These are phyloP conservation scores for Gnaphalium uliginosum DNA, from an alignment of 129 eudicot species.

Conservation along the genomic window DNA sequence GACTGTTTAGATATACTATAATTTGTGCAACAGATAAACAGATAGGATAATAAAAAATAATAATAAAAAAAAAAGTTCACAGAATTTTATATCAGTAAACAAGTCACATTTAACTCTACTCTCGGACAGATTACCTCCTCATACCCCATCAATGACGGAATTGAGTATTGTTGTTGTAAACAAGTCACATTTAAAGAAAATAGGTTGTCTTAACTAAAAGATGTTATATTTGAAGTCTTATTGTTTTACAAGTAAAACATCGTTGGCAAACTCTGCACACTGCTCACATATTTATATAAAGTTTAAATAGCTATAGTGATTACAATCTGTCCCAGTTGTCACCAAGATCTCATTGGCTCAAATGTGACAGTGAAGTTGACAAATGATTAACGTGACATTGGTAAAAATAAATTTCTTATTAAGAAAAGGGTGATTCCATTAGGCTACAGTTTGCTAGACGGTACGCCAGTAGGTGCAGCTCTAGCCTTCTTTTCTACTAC, in stretches of 20 bases:
- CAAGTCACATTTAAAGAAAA: no score
- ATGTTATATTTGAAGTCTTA: neutral
- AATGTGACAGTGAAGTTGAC: neutral
- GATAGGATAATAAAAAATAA: neutral
- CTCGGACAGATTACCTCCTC: no score
- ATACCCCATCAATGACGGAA: no score
- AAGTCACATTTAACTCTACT: no score
- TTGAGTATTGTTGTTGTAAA: no score
- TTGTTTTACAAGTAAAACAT: neutral
- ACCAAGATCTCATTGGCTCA: neutral
- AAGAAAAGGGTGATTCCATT: slow-evolving; percentile 2
- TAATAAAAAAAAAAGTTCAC: no score
- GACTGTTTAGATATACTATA: neutral
- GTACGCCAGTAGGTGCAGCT: slow-evolving; percentile 70
- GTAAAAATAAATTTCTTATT: slow-evolving; percentile 9
- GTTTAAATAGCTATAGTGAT: neutral
- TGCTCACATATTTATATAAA: neutral
- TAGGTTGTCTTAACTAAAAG: neutral
- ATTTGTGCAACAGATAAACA: neutral
- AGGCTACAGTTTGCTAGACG: slow-evolving; percentile 77
- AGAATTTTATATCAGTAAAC: neutral
- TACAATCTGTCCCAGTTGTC: neutral
- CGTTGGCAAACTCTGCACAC: neutral
- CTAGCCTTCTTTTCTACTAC: slow-evolving; percentile 69
- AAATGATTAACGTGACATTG: neutral